A percentile compares a stretch with the other conserved stretches of the same genome.
phyloP scores from a whole-genome alignment of 768 basidiomycete species.

The Neoboletus subvelutipes region DNA sequence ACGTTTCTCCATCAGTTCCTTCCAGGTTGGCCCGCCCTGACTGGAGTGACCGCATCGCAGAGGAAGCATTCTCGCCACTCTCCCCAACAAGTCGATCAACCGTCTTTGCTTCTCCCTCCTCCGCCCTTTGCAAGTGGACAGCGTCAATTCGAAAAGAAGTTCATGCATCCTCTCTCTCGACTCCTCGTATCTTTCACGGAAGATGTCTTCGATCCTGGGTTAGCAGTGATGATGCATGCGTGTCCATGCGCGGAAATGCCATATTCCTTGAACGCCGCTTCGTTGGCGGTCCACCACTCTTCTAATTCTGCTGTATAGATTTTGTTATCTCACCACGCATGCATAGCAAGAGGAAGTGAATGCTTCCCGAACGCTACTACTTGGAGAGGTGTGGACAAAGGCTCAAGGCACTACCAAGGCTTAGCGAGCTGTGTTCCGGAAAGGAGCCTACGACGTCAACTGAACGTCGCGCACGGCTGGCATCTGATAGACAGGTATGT shows the following conservation, averaged over 20 bases:
- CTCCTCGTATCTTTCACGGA: constrained; percentile 30
- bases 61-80: constrained; percentile 20
- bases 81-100: constrained; percentile 21
- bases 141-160: constrained; percentile 14
- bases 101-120: constrained; percentile 16
- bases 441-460: no score
- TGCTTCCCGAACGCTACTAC: no score
- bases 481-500: no score
- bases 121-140: constrained; percentile 10
- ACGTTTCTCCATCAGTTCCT: constrained; percentile 13
- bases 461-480: no score
- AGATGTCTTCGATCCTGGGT: constrained; percentile 22
- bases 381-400: no score
- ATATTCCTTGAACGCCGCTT: constrained; percentile 4
- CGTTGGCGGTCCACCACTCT: no score
- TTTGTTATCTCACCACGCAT: no score
- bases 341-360: no score
- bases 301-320: no score
- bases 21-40: constrained; percentile 1
- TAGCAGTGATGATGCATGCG: constrained; percentile 44
- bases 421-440: no score
- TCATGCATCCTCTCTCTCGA: constrained; percentile 27
- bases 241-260: constrained; percentile 33
- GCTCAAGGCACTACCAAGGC: no score
- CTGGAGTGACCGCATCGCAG: constrained; percentile 1